phyloP scores from a whole-genome alignment of 345 rosid genomes.

The Aquilaria yunnanensis region DNA sequence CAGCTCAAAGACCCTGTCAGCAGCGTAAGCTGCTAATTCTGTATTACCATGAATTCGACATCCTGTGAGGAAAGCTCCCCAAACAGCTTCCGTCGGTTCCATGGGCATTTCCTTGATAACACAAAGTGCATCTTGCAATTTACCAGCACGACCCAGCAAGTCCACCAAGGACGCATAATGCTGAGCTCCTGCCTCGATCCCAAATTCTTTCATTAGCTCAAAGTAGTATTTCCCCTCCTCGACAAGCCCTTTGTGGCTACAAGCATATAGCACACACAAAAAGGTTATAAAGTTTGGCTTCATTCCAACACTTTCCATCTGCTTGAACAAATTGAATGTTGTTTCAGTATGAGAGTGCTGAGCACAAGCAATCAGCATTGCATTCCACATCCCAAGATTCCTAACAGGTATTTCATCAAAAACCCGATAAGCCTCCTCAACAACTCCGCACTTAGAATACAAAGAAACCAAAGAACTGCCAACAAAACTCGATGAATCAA shows the following conservation, averaged over 20 bases:
- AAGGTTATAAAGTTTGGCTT: constrained; percentile 83
- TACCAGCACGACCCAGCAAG: constrained; percentile 78
- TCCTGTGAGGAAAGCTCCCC: constrained; percentile 87
- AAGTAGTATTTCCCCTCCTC: constrained; percentile 58
- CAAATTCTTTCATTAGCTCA: constrained; percentile 57
- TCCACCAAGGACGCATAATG: constrained; percentile 89
- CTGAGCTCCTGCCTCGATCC: constrained; percentile 64
- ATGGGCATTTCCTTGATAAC: constrained; percentile 55
- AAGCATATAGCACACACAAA: constrained; percentile 69
- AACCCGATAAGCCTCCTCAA: constrained; percentile 54
- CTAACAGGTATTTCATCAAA: constrained; percentile 45
- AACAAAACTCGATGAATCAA: constrained; percentile 59
- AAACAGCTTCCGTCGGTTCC: constrained; percentile 68
- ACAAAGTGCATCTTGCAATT: constrained; percentile 58
- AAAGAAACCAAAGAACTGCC: constrained; percentile 77
- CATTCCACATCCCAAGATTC: constrained; percentile 87
- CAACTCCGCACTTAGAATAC: constrained; percentile 72
- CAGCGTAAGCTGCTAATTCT: constrained; percentile 74
- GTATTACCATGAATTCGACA: constrained; percentile 67
- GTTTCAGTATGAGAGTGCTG: constrained; percentile 52
- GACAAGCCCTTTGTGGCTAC: constrained; percentile 83
- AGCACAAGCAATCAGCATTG: constrained; percentile 81
- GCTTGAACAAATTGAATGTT: constrained; percentile 49
- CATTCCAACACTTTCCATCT: constrained; percentile 45
- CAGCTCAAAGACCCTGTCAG: constrained; percentile 64